These are phyloP conservation scores for Perilla frutescens DNA, from an alignment of 257 asterid species.

Conservation along the genomic window DNA sequence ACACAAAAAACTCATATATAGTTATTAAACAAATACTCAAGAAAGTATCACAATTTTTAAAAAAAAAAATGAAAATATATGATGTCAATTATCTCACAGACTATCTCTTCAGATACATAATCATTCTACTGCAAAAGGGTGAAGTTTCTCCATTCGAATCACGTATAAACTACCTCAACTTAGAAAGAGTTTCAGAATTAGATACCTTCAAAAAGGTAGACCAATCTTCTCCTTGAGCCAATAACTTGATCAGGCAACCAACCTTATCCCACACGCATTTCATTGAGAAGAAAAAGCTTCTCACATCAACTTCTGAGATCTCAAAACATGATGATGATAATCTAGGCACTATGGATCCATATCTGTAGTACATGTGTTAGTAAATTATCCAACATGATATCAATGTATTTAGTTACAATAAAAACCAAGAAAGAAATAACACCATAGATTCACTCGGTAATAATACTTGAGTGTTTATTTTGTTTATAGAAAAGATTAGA, in stretches of 20 bases:
- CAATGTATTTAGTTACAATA: constrained; percentile 10
- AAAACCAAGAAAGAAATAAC: constrained; percentile 26
- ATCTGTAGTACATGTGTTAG: constrained; percentile 50
- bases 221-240: constrained; percentile 91
- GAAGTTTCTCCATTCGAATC: constrained; percentile 7
- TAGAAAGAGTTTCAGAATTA: constrained; percentile 22
- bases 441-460: neutral
- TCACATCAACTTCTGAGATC: constrained; percentile 75
- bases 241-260: constrained; percentile 54
- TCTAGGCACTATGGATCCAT: constrained; percentile 59
- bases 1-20: neutral
- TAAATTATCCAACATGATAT: constrained; percentile 30
- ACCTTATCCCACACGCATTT: constrained; percentile 64
- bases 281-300: constrained; percentile 55
- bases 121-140: constrained; percentile 9
- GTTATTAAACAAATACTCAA: constrained; percentile 1
- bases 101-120: constrained; percentile 9
- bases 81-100: neutral
- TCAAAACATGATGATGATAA: constrained; percentile 75
- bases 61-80: neutral
- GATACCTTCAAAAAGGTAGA: constrained; percentile 71
- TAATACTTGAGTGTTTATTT: neutral
- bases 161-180: neutral
- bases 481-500: constrained; percentile 1
- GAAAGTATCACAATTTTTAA: neutral